Evolutionary conservation across 345 rosid species (phyloP).

Genomic region (Rhodamnia rubescens): DNA sequence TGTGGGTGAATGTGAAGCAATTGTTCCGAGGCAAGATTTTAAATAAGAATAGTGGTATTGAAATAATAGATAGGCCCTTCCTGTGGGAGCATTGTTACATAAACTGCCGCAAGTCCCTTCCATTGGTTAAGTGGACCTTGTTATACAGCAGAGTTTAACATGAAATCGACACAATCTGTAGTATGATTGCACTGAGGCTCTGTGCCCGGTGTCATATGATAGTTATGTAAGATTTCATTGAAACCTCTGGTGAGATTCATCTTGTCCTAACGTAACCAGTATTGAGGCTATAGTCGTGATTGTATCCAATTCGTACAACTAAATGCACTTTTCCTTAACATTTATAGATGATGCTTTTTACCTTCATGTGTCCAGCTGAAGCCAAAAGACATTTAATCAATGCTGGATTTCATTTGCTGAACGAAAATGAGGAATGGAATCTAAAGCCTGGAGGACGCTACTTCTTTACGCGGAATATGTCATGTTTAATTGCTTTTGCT

Average conservation of each 20-base stretch:
- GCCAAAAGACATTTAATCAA: constrained; percentile 58
- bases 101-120: fast-evolving
- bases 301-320: background rate
- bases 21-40: background rate
- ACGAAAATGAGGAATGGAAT: constrained; percentile 81
- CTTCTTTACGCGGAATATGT: constrained; percentile 91
- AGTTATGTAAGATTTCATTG: background rate
- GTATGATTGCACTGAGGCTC: background rate
- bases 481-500: constrained; percentile 88
- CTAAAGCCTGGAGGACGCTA: constrained; percentile 88
- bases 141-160: background rate
- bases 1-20: background rate
- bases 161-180: background rate
- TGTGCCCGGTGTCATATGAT: background rate
- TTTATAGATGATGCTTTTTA: background rate
- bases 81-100: fast-evolving
- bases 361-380: constrained; percentile 41
- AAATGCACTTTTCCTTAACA: background rate
- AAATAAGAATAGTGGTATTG: background rate
- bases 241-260: background rate
- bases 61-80: background rate
- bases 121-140: background rate
- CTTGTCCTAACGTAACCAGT: background rate
- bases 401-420: constrained; percentile 65
- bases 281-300: background rate